Conservation (phyloP, 371 early-diverging fungal genomes). For the Rhizopus sp. region DNA sequence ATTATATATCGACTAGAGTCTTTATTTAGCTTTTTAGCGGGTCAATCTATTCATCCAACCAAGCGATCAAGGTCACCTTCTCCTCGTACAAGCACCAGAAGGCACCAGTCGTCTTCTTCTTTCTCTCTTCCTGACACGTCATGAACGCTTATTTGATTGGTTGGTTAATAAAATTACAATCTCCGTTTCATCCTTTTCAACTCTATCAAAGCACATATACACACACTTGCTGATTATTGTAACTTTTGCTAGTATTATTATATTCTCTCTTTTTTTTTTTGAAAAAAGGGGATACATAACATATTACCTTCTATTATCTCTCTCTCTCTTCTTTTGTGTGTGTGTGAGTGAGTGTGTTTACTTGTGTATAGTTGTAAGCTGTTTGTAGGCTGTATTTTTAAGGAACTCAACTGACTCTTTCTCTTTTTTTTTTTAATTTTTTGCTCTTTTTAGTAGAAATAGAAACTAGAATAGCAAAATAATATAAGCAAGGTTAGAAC, state of each 20-base stretch:
- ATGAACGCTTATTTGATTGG: neutral
- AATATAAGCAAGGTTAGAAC: neutral
- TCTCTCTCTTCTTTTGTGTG: no score
- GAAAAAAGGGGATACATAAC: no score
- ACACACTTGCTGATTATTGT: neutral
- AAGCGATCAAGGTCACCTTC: neutral
- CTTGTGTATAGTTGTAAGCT: no score
- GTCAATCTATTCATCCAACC: neutral
- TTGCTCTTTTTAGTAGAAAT: neutral
- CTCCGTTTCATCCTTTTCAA: neutral
- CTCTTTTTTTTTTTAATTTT: neutral
- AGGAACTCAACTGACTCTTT: neutral
- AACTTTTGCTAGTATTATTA: neutral
- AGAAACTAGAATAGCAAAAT: neutral
- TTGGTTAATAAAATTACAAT: neutral
- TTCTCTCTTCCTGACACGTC: neutral
- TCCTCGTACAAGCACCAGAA: neutral
- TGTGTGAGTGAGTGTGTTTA: no score
- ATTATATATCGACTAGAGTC: slow-evolving; percentile 23
- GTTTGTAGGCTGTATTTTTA: neutral
- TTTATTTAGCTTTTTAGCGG: slow-evolving; percentile 27
- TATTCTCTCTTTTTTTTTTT: neutral
- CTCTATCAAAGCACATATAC: no score
- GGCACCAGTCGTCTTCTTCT: no score
- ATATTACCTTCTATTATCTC: no score